Conservation (phyloP, 2,329 filamentous ascomycete species). For the Cyclaneusma minus region DNA sequence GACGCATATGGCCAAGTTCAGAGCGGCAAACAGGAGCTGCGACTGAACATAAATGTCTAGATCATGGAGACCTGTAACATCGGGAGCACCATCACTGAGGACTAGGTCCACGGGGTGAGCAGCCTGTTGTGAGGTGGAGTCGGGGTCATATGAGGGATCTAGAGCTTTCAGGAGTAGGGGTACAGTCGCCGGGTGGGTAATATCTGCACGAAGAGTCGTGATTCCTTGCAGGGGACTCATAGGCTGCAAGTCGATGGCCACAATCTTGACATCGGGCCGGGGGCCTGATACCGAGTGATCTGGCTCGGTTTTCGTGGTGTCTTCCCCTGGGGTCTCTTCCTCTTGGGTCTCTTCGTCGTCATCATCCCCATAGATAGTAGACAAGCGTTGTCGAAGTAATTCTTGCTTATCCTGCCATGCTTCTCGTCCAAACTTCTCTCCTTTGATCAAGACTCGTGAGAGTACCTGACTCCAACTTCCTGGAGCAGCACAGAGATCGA, state of each 20-base stretch:
- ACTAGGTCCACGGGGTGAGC: conserved; percentile 81
- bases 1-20: conserved; percentile 87
- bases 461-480: conserved; percentile 97
- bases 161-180: conserved; percentile 75
- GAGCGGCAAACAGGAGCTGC: conserved; percentile 82
- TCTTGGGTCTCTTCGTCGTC: conserved; percentile 11
- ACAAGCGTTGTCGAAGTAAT: conserved; percentile 43
- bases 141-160: conserved; percentile 50
- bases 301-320: conserved; percentile 13
- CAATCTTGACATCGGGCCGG: conserved; percentile 68
- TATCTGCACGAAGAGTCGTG: conserved; percentile 82
- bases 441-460: conserved; percentile 83
- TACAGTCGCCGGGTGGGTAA: conserved; percentile 91
- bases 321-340: conserved; percentile 16
- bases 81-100: conserved; percentile 86
- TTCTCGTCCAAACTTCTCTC: conserved; percentile 72
- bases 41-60: conserved; percentile 97
- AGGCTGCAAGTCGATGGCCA: conserved; percentile 88
- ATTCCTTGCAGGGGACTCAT: conserved; percentile 91
- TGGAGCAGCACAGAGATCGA: conserved; percentile 89
- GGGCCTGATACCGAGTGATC: neutral
- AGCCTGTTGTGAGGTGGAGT: conserved; percentile 32
- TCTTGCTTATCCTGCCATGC: conserved; percentile 80
- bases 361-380: conserved; percentile 19
- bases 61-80: conserved; percentile 93